Percentiles rank a stretch among this genome's conserved stretches.
These are phyloP conservation scores for Trichocladium uniseriatum DNA, from an alignment of 495 filamentous ascomycete genomes.

Conservation along the genomic window DNA sequence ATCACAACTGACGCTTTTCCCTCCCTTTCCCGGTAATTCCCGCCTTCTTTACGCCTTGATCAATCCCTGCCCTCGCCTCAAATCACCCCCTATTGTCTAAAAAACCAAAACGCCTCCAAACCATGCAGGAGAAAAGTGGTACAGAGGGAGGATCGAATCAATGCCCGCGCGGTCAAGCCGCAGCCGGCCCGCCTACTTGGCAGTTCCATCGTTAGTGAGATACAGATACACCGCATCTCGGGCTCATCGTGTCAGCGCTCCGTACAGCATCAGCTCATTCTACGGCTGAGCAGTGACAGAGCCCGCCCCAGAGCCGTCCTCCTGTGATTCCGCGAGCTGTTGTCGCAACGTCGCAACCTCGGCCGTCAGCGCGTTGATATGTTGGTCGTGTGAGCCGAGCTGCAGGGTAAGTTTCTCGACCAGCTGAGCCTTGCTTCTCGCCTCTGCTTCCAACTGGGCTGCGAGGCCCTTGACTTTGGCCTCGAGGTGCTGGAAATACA, in stretches of 20 bases:
- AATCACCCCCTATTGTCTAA: not conserved
- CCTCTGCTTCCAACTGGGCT: constrained; percentile 22
- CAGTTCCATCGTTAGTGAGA: too few species aligned
- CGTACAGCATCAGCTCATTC: not conserved
- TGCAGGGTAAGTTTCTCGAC: too few species aligned
- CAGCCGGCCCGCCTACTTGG: too few species aligned
- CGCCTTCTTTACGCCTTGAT: not conserved
- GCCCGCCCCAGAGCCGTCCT: not conserved
- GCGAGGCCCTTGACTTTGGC: constrained; percentile 34
- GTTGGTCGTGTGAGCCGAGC: constrained; percentile 34
- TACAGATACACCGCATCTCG: too few species aligned
- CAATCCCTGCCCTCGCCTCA: not conserved
- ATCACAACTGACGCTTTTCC: not conserved
- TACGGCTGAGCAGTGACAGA: constrained; percentile 4
- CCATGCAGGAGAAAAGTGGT: not conserved
- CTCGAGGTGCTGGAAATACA: constrained; percentile 44
- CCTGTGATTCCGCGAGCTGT: constrained; percentile 4
- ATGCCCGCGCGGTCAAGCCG: too few species aligned
- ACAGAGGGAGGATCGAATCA: too few species aligned
- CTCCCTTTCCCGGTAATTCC: not conserved
- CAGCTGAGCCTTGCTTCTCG: constrained; percentile 20
- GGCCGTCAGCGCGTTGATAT: constrained; percentile 14
- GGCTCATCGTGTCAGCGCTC: too few species aligned
- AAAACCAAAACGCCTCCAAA: not conserved
- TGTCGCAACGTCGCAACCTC: constrained; percentile 20